Conservation (phyloP, 208 protist species). For the Novymonas esmeraldas region DNA sequence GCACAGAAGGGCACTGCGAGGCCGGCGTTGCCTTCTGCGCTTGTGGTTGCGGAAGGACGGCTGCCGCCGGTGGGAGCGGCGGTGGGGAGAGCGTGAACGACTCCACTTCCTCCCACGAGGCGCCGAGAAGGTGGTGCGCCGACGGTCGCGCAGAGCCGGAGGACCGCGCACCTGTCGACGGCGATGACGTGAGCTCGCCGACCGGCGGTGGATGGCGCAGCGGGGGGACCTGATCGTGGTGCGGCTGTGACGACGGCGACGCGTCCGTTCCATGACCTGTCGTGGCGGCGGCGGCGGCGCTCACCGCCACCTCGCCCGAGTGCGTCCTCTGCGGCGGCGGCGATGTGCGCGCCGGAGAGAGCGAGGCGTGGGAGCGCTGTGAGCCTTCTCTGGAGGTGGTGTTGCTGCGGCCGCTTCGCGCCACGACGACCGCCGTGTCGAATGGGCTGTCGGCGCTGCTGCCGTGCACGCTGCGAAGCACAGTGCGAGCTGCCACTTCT, state of each 20-base stretch:
- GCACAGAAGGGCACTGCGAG: conserved; percentile 15
- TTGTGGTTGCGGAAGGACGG: not conserved
- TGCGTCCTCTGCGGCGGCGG: not conserved
- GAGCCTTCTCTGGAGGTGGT: not conserved
- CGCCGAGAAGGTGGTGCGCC: conserved; percentile 1
- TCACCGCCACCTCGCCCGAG: conserved; percentile 12
- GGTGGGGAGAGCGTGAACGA: not conserved
- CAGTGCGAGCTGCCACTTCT: too few relatives aligned
- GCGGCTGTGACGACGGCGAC: not conserved
- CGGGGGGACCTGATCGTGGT: not conserved
- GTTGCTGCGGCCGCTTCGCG: not conserved
- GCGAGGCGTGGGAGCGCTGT: conserved; percentile 2
- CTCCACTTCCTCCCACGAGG: conserved; percentile 19
- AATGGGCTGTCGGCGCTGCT: conserved; percentile 20
- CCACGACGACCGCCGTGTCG: conserved; percentile 4
- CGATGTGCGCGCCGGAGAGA: conserved; percentile 6
- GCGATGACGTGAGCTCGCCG: not conserved
- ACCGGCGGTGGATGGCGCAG: not conserved
- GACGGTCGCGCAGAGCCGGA: not conserved
- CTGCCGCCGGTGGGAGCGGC: not conserved
- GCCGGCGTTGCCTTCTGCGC: not conserved
- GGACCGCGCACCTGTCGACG: not conserved
- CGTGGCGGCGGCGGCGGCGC: not conserved
- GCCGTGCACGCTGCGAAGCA: not conserved
- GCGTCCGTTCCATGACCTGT: not conserved